A percentile compares a stretch with the other conserved stretches of the same genome.
Conservation (phyloP, 257 asterid species). For the Nicotiana tabacum region DNA sequence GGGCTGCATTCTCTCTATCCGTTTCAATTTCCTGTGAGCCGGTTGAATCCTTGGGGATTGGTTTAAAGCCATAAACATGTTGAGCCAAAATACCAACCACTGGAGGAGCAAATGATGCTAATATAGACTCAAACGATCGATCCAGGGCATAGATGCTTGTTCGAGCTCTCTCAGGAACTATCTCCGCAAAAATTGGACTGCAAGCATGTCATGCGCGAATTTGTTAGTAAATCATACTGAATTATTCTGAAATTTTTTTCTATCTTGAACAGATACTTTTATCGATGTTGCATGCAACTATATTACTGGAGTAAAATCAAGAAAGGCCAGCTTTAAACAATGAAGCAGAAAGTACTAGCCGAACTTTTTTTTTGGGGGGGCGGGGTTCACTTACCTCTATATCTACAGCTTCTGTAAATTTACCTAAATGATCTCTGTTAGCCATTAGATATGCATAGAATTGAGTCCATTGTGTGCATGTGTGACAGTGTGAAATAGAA, state of each 20-base stretch:
- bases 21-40: neutral
- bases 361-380: too few relatives aligned
- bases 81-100: conserved; percentile 70
- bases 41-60: conserved; percentile 21
- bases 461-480: too few relatives aligned
- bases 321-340: too few relatives aligned
- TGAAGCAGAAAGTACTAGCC: too few relatives aligned
- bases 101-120: conserved; percentile 83
- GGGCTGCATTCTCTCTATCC: conserved; percentile 63
- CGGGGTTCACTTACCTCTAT: too few relatives aligned
- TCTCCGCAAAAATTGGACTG: conserved; percentile 1
- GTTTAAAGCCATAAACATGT: conserved; percentile 59
- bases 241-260: too few relatives aligned
- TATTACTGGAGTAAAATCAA: neutral
- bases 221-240: neutral
- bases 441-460: too few relatives aligned
- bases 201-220: neutral
- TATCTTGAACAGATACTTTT: neutral
- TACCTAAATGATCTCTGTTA: too few relatives aligned
- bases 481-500: too few relatives aligned
- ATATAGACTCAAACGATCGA: conserved; percentile 45
- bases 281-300: neutral
- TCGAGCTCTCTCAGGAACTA: conserved; percentile 1
- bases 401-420: too few relatives aligned
- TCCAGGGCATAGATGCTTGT: conserved; percentile 4